Evolutionary conservation across 768 basidiomycete species (phyloP).

Genomic region (Termitomyces sp.): DNA sequence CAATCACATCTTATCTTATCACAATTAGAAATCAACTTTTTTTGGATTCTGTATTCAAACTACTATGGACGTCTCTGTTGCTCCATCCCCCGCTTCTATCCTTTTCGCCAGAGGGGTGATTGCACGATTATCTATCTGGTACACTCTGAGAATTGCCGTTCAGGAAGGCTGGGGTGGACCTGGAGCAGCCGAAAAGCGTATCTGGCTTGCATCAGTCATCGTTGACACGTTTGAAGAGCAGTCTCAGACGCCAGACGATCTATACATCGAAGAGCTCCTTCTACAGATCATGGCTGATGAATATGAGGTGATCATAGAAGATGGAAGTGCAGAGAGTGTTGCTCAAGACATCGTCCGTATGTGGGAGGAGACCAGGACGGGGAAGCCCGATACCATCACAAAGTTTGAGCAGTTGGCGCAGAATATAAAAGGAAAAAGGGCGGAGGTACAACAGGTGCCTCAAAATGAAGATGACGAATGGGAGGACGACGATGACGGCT

Average conservation of each 20-base stretch:
- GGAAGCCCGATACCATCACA: slow-evolving; percentile 43
- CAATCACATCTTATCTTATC: slow-evolving; percentile 13
- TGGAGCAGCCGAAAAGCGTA: slow-evolving; percentile 61
- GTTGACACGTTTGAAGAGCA: slow-evolving; percentile 74
- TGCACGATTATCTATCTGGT: slow-evolving; percentile 79
- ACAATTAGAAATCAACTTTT: background rate
- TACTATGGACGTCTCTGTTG: slow-evolving; percentile 18
- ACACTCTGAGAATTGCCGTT: slow-evolving; percentile 81
- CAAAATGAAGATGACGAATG: slow-evolving; percentile 34
- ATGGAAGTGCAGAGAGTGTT: slow-evolving; percentile 73
- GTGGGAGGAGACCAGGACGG: slow-evolving; percentile 50
- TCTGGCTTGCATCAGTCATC: slow-evolving; percentile 78
- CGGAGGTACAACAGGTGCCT: slow-evolving; percentile 40
- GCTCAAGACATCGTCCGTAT: slow-evolving; percentile 66
- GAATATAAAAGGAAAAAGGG: slow-evolving; percentile 49
- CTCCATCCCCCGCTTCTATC: slow-evolving; percentile 43
- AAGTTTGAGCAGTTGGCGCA: slow-evolving; percentile 65
- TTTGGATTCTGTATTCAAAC: background rate
- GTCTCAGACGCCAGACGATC: slow-evolving; percentile 46
- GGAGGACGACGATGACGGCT: slow-evolving; percentile 30
- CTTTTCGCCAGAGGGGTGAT: slow-evolving; percentile 86
- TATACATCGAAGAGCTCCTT: slow-evolving; percentile 78
- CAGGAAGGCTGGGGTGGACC: slow-evolving; percentile 86
- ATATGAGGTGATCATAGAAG: slow-evolving; percentile 80
- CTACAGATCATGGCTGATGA: slow-evolving; percentile 85